Evolutionary conservation across 2,329 filamentous ascomycete species (phyloP), one percentile per base, ranked within the genome.

Genomic region (Colletotrichum caudatum): DNA sequence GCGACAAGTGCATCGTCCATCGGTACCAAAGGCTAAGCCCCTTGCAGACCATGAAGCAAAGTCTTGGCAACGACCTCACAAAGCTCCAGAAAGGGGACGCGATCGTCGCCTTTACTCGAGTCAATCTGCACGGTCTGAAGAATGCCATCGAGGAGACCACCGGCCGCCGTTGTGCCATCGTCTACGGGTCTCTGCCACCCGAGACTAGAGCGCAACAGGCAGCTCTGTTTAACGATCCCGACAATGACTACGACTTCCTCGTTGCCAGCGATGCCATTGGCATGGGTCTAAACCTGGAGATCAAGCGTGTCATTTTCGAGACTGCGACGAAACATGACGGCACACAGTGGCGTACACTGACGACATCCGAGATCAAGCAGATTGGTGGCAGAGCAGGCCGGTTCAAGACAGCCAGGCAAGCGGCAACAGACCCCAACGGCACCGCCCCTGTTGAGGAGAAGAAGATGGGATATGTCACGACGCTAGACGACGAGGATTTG

Each of bases 201-300:
- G 96, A 99, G 80, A 97, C 95, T 51, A 90, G 96, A 73, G 94
- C 94, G 3, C 91, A 95, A 78, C 96, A 99, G 82, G 96, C 96
- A 0, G 90, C 90, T 20, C 85, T 98, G 0, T 99, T 99, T 86
- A 99, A 99, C 78, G 93, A 98, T 74, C 95, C 94, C 0, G 82
- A 97, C 78, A 99, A 97, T 79, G 95, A 98, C 71, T 99, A 98
- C 78, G 96, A 99, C 79, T 97, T 91, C 76, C 85, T 99, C 7
- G 95, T 96, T 35, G 96, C 97, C 11, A 98, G 94, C 76, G 94
- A 98, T 81, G 96, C 96, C 58, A 95, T 99, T 73, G 96, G 96
- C 48, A 98, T 99, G 95, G 96, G 97, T 1, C 84, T 99, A 29
- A 99, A 99, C 78, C 82, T 99, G 80, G 94, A 91, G 81, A 94